Evolutionary conservation across 1,284 basidiomycete species (phyloP), one percentile per base, ranked within the genome.

Genomic region (Marasmius sp.): DNA sequence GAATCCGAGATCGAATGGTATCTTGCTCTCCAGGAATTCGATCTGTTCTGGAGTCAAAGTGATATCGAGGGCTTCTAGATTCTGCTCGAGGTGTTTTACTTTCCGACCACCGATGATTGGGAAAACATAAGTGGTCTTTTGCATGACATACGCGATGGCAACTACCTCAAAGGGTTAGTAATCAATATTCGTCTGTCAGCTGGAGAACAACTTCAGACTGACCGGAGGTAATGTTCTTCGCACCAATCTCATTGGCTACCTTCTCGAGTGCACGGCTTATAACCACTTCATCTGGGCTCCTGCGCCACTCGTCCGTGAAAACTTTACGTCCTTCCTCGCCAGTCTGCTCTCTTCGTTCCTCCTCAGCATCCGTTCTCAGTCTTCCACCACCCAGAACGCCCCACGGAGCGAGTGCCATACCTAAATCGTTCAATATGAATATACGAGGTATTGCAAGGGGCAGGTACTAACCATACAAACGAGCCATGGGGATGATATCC

Each of bases 401-500:
- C 33, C 36, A 59, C 16, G 49, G 58, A n/a, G 58, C 58, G 18
- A 59, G 48, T n/a, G 58, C 58, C 49, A 59, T n/a, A 1, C 58
- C 58, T 49, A 20, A 14, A 41, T 2, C 27, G 27, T n/a, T n/a
- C n/a, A n/a, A n/a, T n/a, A n/a, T n/a, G n/a, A n/a, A 27, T 20
- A 41, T 18, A 16, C 9, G 20, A 27, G 2, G 34, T 27, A 6
- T 38, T 1, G 33, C 49, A 16, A 36, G 48, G 8, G 7, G 12
- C 11, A 2, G 22, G 4, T 11, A 56, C 66, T 67, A 67, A 67
- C 84, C 84, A 64, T 80, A 73, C n/a, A 71, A 66, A 11, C 79
- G 75, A 3, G 77, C 78, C 84, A 85, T 85, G 0, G 83, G 82
- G 48, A 85, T 78, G 61, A 85, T 84, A 6, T 84, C 83, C 10